phyloP scores from a whole-genome alignment of 2,329 filamentous ascomycete genomes.

The Exutisphaerella laricina region DNA sequence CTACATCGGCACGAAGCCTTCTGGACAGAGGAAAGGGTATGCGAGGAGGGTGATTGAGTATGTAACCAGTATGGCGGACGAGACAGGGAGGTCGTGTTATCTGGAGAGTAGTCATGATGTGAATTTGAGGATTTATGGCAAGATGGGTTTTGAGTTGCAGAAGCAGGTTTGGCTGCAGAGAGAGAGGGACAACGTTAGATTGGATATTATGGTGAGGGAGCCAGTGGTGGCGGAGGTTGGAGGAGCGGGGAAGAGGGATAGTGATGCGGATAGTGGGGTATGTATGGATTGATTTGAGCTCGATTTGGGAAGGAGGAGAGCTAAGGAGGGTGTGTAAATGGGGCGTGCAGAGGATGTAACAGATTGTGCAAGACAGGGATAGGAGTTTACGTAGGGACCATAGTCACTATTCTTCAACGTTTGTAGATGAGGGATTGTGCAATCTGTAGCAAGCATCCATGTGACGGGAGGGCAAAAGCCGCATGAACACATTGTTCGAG shows the following conservation, averaged over 20 bases:
- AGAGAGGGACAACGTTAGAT: slow-evolving; percentile 53
- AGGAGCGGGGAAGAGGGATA: slow-evolving; percentile 7
- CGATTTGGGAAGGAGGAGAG: too few species aligned
- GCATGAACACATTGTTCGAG: too few species aligned
- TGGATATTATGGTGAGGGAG: slow-evolving; percentile 80
- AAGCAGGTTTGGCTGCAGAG: slow-evolving; percentile 59
- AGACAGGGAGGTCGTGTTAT: slow-evolving; percentile 63
- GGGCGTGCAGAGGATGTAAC: too few species aligned
- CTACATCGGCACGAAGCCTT: slow-evolving; percentile 71
- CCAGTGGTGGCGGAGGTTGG: slow-evolving; percentile 44
- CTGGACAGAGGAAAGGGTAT: slow-evolving; percentile 66
- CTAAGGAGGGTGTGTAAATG: too few species aligned
- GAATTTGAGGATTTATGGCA: slow-evolving; percentile 68
- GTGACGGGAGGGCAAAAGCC: too few species aligned
- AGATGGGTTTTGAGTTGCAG: slow-evolving; percentile 65
- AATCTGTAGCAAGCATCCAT: too few species aligned
- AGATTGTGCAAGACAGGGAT: too few species aligned
- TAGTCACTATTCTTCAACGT: too few species aligned
- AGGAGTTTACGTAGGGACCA: too few species aligned
- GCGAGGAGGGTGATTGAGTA: slow-evolving; percentile 65
- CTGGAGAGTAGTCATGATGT: slow-evolving; percentile 67
- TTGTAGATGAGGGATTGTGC: too few species aligned
- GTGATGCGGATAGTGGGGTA: slow-evolving; percentile 21
- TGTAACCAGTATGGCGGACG: slow-evolving; percentile 63
- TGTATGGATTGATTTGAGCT: slow-evolving; percentile 13